A percentile compares a stretch with the other conserved stretches of the same genome.
These are phyloP conservation scores for Aspergillus niger DNA, from an alignment of 2,329 filamentous ascomycete genomes.

Conservation along the genomic window DNA sequence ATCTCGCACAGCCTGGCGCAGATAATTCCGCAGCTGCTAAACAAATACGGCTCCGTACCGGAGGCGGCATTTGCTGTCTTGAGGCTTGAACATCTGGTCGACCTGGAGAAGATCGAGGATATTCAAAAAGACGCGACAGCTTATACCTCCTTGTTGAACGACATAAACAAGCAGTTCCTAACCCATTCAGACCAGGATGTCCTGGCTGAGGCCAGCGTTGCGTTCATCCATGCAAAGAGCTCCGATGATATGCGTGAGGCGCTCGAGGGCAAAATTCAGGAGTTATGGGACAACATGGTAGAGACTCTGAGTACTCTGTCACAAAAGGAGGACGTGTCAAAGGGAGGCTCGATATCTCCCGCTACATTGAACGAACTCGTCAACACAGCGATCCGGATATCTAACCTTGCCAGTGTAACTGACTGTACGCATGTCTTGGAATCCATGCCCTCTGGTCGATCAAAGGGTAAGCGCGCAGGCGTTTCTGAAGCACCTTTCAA, in stretches of 20 bases:
- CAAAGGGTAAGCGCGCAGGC: slow-evolving; percentile 45
- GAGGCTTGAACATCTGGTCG: slow-evolving; percentile 80
- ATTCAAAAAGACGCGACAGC: slow-evolving; percentile 81
- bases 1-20: slow-evolving; percentile 75
- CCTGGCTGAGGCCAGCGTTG: slow-evolving; percentile 77
- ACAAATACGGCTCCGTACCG: slow-evolving; percentile 89
- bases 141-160: slow-evolving; percentile 79
- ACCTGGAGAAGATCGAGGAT: slow-evolving; percentile 84
- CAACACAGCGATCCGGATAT: slow-evolving; percentile 74
- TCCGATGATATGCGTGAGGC: slow-evolving; percentile 88
- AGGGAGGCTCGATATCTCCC: slow-evolving; percentile 67
- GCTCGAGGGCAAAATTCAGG: slow-evolving; percentile 75
- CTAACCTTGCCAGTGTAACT: slow-evolving; percentile 76
- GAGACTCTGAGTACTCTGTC: slow-evolving; percentile 72
- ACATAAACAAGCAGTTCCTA: slow-evolving; percentile 91
- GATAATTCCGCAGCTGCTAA: slow-evolving; percentile 81
- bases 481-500: slow-evolving; percentile 55
- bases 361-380: slow-evolving; percentile 69
- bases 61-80: slow-evolving; percentile 84
- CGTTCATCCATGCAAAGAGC: slow-evolving; percentile 79
- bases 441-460: slow-evolving; percentile 40
- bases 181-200: slow-evolving; percentile 88
- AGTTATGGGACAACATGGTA: slow-evolving; percentile 82
- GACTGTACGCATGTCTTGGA: slow-evolving; percentile 79
- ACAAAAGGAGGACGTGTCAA: slow-evolving; percentile 69